Percentiles rank a stretch among this genome's conserved stretches.
Evolutionary conservation across 2,329 filamentous ascomycete species (phyloP).

Genomic region (Trichoderma guizhouense): DNA sequence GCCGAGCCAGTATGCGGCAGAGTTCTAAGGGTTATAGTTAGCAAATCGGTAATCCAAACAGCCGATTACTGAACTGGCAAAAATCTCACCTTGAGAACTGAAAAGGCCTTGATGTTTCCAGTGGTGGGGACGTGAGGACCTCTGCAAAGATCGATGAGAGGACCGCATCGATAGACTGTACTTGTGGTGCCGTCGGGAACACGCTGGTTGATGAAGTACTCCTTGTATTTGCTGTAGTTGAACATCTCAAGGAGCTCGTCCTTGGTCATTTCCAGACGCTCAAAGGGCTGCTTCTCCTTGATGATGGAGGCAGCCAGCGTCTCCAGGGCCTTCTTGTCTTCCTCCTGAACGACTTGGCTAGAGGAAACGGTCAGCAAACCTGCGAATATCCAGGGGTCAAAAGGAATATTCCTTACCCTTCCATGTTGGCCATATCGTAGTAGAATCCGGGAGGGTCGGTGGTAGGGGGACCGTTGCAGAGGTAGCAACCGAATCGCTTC

Average conservation of each 20-base stretch:
- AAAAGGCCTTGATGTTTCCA: conserved; percentile 89
- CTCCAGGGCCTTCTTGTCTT: conserved; percentile 85
- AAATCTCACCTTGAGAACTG: conserved; percentile 69
- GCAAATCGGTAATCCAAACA: neutral
- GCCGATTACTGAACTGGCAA: neutral
- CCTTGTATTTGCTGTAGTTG: conserved; percentile 96
- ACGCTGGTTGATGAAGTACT: conserved; percentile 77
- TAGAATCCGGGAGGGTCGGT: conserved; percentile 78
- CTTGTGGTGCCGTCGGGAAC: conserved; percentile 81
- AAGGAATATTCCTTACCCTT: conserved; percentile 28
- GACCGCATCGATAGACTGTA: conserved; percentile 92
- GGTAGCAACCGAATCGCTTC: conserved; percentile 81
- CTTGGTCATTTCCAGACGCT: conserved; percentile 84
- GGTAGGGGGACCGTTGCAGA: conserved; percentile 91
- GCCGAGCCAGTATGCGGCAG: conserved; percentile 83
- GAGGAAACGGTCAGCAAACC: conserved; percentile 38
- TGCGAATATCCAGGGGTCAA: neutral
- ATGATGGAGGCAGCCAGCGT: conserved; percentile 76
- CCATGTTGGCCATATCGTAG: conserved; percentile 81
- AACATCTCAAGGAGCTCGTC: conserved; percentile 92
- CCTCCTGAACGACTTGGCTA: conserved; percentile 65
- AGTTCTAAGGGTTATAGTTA: conserved; percentile 52
- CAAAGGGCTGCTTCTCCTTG: conserved; percentile 95
- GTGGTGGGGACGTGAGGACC: conserved; percentile 92
- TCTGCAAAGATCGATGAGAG: conserved; percentile 90